Evolutionary conservation across 108 stramenopile species (phyloP), one percentile per base, ranked within the genome.

Genomic region (Asterionellopsis glacialis): DNA sequence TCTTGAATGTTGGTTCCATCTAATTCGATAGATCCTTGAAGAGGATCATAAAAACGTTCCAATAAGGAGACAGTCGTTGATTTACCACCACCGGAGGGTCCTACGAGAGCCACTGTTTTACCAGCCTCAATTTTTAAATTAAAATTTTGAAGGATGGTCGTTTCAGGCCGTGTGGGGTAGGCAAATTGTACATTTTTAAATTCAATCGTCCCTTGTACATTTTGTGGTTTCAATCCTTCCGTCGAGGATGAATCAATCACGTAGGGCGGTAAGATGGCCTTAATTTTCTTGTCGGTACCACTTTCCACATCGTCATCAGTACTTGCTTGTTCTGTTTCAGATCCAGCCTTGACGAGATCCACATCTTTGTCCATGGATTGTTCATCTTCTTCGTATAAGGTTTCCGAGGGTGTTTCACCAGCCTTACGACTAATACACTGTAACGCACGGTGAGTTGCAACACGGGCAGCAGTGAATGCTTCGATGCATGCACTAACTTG

Each of bases 21-120:
- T 12, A 99, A 49, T 21, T 47, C 50, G 21, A 99, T 71, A 0
- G 28, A 40, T 4, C 98, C 98, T 1, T 47, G 59, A 10, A 61
- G 43, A 0, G 87, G 86, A 64, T 97, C 95, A 65, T 99, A 99
- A 64, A 96, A 97, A 21, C 98, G 84, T 60, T 93, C 84, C 22
- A 98, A 25, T 19, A 98, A 61, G 7, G 64, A 53, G 18, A 94
- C 78, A 39, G 83, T 65, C 0, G 93, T 95, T 14, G 61, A 56
- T 69, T 95, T 96, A 13, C 91, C 92, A 1, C 69, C 61, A 6
- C 93, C 91, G 26, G 70, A 73, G 14, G 79, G 80, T 11, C 92
- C 92, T 10, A 83, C 82, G 12, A 93, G 50, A 0, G 87, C 92
- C 18, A 86, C 64, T 22, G 83, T 57, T 41, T 70, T 47, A 3